These are phyloP conservation scores for Pyronema domesticum DNA, from an alignment of 495 filamentous ascomycete species.

Conservation along the genomic window DNA sequence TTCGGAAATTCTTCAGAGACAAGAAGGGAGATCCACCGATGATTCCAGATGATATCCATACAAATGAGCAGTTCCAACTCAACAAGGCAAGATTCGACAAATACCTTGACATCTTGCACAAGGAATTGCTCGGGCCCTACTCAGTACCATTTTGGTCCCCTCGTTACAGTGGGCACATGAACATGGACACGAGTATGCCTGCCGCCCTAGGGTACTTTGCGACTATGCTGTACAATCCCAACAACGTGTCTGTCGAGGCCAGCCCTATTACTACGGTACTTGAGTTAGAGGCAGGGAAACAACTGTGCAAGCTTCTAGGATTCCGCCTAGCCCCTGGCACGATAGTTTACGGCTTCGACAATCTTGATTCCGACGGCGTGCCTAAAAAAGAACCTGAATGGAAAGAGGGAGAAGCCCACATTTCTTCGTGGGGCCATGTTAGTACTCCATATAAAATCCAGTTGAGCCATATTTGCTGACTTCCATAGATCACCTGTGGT, in stretches of 20 bases:
- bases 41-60: not conserved
- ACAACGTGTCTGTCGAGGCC: slow-evolving; percentile 32
- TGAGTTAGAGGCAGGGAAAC: slow-evolving; percentile 29
- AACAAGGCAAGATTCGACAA: slow-evolving; percentile 5
- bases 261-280: slow-evolving; percentile 29
- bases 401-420: too few species aligned
- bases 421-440: not conserved
- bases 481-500: slow-evolving; percentile 25
- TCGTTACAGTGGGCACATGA: slow-evolving; percentile 33
- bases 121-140: slow-evolving; percentile 21
- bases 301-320: slow-evolving; percentile 32
- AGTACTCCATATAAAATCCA: too few species aligned
- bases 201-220: slow-evolving; percentile 29
- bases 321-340: slow-evolving; percentile 6
- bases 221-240: slow-evolving; percentile 35
- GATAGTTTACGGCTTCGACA: slow-evolving; percentile 7
- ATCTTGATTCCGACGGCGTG: slow-evolving; percentile 10
- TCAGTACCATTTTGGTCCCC: slow-evolving; percentile 32
- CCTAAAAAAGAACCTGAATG: too few species aligned
- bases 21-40: not conserved
- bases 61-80: not conserved
- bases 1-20: not conserved
- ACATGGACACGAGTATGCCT: slow-evolving; percentile 25
- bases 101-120: slow-evolving; percentile 6
- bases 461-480: too few species aligned